Evolutionary conservation across 768 basidiomycete species (phyloP).

Genomic region (Cystobasidium ongulense): DNA sequence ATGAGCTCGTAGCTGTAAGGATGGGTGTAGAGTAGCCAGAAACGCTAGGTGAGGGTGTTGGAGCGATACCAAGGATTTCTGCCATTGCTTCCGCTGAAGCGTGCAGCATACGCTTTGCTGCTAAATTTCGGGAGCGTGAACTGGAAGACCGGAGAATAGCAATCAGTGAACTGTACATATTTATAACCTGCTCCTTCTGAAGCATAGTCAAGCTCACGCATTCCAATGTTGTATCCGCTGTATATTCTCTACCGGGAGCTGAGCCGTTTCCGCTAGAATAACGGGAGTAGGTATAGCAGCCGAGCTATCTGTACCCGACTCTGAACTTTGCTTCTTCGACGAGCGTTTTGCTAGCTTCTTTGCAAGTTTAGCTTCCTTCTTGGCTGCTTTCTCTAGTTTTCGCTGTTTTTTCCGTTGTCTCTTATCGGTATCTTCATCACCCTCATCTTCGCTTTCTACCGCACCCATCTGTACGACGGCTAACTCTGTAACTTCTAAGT

Average conservation of each 20-base stretch:
- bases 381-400: conserved; percentile 25
- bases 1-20: not conserved
- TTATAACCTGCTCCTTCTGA: not conserved
- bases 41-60: conserved; percentile 20
- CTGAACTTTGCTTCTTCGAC: not conserved
- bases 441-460: conserved; percentile 22
- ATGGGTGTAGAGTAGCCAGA: conserved; percentile 6
- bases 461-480: conserved; percentile 33
- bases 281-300: not conserved
- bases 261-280: not conserved
- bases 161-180: too few species aligned
- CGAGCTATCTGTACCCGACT: not conserved
- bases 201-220: not conserved
- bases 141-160: too few species aligned
- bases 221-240: conserved; percentile 2
- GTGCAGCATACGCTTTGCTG: conserved; percentile 38
- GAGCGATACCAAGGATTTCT: conserved; percentile 40
- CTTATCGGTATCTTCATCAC: conserved; percentile 12
- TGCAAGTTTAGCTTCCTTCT: conserved; percentile 1
- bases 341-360: not conserved
- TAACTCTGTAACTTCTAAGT: conserved; percentile 34
- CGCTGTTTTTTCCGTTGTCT: conserved; percentile 22
- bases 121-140: conserved; percentile 30
- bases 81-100: conserved; percentile 37
- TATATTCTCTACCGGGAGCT: conserved; percentile 9